phyloP scores from a whole-genome alignment of 441 rosid species.

The Sinapis alba region DNA sequence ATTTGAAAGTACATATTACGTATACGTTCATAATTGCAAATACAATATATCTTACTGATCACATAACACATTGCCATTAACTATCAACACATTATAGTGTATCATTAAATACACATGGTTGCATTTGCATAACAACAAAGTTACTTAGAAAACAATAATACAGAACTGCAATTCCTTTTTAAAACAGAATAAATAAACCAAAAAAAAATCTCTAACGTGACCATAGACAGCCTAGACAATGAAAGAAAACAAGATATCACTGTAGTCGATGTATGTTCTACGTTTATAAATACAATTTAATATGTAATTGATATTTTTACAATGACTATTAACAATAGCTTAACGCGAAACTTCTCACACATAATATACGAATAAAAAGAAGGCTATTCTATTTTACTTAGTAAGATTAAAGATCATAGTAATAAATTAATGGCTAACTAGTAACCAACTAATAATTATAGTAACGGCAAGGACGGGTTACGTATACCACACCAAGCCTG shows the following conservation, averaged over 20 bases:
- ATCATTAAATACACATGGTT: slow-evolving; percentile 2
- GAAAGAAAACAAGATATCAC: neutral
- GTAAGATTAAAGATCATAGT: neutral
- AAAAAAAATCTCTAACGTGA: neutral
- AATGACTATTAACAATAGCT: neutral
- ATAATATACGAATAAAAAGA: neutral
- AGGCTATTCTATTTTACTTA: neutral
- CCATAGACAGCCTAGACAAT: neutral
- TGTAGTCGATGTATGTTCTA: neutral
- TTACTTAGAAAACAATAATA: neutral
- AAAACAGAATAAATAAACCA: neutral
- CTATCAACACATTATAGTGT: neutral
- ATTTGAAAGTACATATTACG: neutral
- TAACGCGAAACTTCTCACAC: neutral
- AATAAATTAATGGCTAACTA: neutral
- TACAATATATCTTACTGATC: neutral
- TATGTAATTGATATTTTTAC: neutral
- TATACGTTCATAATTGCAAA: neutral
- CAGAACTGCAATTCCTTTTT: neutral
- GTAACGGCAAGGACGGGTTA: slow-evolving; percentile 19
- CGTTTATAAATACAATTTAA: neutral
- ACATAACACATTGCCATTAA: neutral
- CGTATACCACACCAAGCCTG: slow-evolving; percentile 1
- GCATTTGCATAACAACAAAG: slow-evolving; percentile 14
- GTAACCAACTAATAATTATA: neutral